Base-by-base conservation (phyloP, 331 rosid species). In the Malus hybrid region DNA sequence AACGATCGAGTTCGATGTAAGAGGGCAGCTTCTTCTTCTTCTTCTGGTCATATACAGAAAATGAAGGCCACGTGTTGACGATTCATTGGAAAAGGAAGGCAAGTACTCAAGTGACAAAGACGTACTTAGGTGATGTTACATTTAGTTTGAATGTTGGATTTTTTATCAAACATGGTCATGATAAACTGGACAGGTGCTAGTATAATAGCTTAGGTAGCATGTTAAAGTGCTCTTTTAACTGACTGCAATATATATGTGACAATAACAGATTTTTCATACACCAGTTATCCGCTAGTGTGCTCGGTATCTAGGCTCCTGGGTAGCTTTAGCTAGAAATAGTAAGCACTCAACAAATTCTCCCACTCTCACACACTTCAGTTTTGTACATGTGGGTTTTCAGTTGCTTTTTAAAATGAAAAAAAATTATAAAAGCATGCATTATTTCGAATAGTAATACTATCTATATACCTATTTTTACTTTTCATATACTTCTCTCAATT, bases 401-500 rank as follows among this genome's bases (percentile, higher is more conserved):
- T 44, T 44, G 5, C 13, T 44, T 44, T 32, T 10, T 44, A 44
- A 11, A 44, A 39, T 8, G 46, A 39, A 39, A 10, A 39, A 42
- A 42, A 42, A 0, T 42, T 44, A 44, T 44, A 44, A 44, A 44
- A 44, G 50, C 50, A 44, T 44, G 50, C 50, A 44, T 10, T 44
- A 44, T 44, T 44, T 44, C 5, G 50, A 44, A 44, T 0, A 39
- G 46, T 39, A 39, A 2, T 39, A 1, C 0, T 39, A 39, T 39
- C 0, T 4, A 39, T 0, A 39, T 0, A 39, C 1, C 0, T 39
- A 39, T 39, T 39, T 39, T 39, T 39, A 39, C 12, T 39, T 39
- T 39, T 39, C 12, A 39, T 4, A 39, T 1, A 9, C 4, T 0
- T 0, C 1, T 39, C 12, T 9, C 0, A 39, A 9, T 39, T 10